Percentiles rank a stretch among this genome's conserved stretches.
Conservation (phyloP, 495 filamentous ascomycete genomes). For the Lasiosphaeria ovina region DNA sequence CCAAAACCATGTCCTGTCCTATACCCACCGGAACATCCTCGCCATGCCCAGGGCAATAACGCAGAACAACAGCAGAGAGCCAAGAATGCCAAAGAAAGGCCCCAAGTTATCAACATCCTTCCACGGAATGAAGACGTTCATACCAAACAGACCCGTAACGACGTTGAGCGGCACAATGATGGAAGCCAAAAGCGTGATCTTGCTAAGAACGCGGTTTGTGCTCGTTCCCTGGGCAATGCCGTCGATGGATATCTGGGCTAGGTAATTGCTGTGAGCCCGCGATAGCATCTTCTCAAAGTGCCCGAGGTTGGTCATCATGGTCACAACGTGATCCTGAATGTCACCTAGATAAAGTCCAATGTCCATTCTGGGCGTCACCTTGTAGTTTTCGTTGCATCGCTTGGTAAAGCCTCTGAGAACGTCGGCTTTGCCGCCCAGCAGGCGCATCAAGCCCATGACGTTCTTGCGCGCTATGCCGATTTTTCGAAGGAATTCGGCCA, state of each 20-base stretch:
- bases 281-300: constrained; percentile 98
- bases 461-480: constrained; percentile 91
- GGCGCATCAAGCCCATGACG: constrained; percentile 87
- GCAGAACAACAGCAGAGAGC: constrained; percentile 60
- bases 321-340: constrained; percentile 98
- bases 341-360: constrained; percentile 95
- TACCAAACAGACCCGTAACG: constrained; percentile 92
- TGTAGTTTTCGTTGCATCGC: constrained; percentile 94
- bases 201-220: constrained; percentile 82
- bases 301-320: constrained; percentile 92
- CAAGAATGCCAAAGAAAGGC: constrained; percentile 83
- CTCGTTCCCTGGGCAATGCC: constrained; percentile 77
- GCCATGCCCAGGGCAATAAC: constrained; percentile 46
- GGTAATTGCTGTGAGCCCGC: constrained; percentile 91
- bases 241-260: constrained; percentile 91
- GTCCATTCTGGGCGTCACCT: constrained; percentile 88
- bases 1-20: background rate
- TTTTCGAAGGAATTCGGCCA: constrained; percentile 75
- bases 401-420: constrained; percentile 97
- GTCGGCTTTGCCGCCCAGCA: constrained; percentile 93
- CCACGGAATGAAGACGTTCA: constrained; percentile 90
- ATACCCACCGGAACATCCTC: constrained; percentile 28
- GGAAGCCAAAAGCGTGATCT: constrained; percentile 92
- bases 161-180: constrained; percentile 96
- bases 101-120: constrained; percentile 49